These are phyloP conservation scores for Phytophthora megakarya DNA, from an alignment of 352 stramenopile species.

Conservation along the genomic window DNA sequence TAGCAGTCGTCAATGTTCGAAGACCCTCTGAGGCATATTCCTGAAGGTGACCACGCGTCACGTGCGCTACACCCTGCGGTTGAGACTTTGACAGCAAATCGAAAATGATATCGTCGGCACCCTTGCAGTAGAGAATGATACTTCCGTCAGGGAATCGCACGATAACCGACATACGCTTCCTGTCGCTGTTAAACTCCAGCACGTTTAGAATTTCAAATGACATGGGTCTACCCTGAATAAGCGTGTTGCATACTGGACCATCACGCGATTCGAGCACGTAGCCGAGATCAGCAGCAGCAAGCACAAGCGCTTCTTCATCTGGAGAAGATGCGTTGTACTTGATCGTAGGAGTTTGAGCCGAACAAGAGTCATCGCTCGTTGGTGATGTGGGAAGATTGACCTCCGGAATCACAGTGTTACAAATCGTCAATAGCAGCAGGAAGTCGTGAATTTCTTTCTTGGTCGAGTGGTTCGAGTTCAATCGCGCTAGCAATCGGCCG, in stretches of 20 bases:
- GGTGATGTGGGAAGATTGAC: conserved; percentile 36
- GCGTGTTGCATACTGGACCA: conserved; percentile 66
- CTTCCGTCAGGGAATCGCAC: conserved; percentile 79
- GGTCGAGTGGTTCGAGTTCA: conserved; percentile 83
- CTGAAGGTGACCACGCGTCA: conserved; percentile 83
- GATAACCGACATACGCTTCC: conserved; percentile 99
- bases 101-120: conserved; percentile 83
- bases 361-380: conserved; percentile 29
- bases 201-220: conserved; percentile 95
- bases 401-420: conserved; percentile 89
- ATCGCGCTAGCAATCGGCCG: conserved; percentile 60
- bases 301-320: conserved; percentile 82
- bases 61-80: conserved; percentile 76
- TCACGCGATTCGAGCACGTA: conserved; percentile 74
- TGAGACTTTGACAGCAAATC: conserved; percentile 68
- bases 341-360: conserved; percentile 29
- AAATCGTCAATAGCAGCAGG: conserved; percentile 82
- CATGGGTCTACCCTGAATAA: conserved; percentile 67
- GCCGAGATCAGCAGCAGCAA: conserved; percentile 74
- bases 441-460: conserved; percentile 89
- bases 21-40: conserved; percentile 82
- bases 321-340: conserved; percentile 89
- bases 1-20: conserved; percentile 75
- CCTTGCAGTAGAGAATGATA: conserved; percentile 86
- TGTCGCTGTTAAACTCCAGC: conserved; percentile 98